These are phyloP conservation scores for Curvularia sp. DNA, from an alignment of 2,329 filamentous ascomycete genomes.

Conservation along the genomic window DNA sequence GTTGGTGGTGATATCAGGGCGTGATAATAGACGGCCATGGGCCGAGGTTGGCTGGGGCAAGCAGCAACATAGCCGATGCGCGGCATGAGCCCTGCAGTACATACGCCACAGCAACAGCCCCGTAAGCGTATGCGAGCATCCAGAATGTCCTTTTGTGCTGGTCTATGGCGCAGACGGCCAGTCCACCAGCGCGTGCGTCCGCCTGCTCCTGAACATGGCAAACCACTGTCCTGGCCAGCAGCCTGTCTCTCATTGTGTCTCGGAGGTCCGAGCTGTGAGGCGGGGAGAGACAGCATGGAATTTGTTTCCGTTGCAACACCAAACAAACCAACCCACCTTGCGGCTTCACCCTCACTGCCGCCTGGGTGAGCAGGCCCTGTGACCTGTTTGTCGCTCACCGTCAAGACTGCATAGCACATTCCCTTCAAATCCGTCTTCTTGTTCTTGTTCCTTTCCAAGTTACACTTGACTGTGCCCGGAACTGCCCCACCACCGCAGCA, in stretches of 20 bases:
- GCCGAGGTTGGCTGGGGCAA: constrained; percentile 38
- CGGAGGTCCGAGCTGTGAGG: constrained; percentile 28
- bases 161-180: too few relatives aligned
- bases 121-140: neutral
- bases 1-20: constrained; percentile 5
- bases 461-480: neutral
- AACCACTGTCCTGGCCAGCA: neutral
- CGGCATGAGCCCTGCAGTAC: constrained; percentile 1
- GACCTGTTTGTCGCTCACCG: neutral
- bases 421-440: neutral
- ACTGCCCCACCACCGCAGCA: constrained; percentile 26
- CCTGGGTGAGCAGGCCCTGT: constrained; percentile 44
- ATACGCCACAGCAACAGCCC: neutral
- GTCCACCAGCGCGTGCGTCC: neutral
- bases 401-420: neutral
- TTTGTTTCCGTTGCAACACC: constrained; percentile 8
- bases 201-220: neutral
- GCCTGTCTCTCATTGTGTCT: constrained; percentile 13
- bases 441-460: neutral
- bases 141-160: neutral
- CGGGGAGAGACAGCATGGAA: constrained; percentile 29
- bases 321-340: constrained; percentile 23
- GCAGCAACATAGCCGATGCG: constrained; percentile 5
- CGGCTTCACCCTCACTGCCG: constrained; percentile 16
- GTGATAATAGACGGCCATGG: constrained; percentile 33